Conservation (phyloP, 2,329 filamentous ascomycete species). For the Drechslerella stenobrocha region DNA sequence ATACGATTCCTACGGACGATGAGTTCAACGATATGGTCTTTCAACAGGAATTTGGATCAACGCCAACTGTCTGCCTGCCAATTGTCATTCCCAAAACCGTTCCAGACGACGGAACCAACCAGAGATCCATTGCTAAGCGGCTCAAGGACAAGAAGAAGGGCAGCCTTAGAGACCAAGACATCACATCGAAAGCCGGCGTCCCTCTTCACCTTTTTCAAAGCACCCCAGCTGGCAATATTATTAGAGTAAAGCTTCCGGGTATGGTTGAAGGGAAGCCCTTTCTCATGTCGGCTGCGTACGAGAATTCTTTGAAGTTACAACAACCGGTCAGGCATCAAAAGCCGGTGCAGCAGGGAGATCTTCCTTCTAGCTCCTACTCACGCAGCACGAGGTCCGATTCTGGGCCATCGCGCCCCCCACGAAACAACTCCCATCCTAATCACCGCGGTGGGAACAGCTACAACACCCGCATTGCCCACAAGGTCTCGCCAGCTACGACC, state of each 20-base stretch:
- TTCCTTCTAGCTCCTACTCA: constrained; percentile 9
- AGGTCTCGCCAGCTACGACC: background rate
- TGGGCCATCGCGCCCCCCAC: background rate
- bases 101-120: background rate
- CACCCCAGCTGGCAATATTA: background rate
- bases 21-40: constrained; percentile 51
- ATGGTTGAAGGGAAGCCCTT: constrained; percentile 9
- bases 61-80: constrained; percentile 51
- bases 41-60: constrained; percentile 52
- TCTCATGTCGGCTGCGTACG: constrained; percentile 21
- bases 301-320: constrained; percentile 18
- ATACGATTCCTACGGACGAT: constrained; percentile 50
- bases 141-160: constrained; percentile 14
- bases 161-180: constrained; percentile 17
- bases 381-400: constrained; percentile 6
- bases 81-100: constrained; percentile 8
- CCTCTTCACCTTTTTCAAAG: background rate
- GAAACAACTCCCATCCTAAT: constrained; percentile 11
- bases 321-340: constrained; percentile 10
- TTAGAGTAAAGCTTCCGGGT: constrained; percentile 30
- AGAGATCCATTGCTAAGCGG: background rate
- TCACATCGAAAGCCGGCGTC: constrained; percentile 7
- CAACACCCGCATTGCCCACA: constrained; percentile 5
- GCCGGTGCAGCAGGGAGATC: constrained; percentile 10
- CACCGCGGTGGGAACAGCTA: constrained; percentile 8